Conservation (phyloP, 129 eudicot genomes). For the Rutidosis leptorrhynchoides region DNA sequence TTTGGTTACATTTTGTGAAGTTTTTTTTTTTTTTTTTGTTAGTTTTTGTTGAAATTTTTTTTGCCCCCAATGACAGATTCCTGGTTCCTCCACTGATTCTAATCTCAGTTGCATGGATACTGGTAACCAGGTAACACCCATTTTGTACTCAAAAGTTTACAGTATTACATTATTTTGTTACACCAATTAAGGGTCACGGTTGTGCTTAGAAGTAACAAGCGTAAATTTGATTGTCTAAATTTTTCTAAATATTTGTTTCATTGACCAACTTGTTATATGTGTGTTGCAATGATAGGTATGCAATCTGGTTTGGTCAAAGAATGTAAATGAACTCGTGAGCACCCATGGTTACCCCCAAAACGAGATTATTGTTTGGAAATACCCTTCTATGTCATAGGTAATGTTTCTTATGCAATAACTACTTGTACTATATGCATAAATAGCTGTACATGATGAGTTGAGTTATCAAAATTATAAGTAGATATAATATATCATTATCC, state of each 20-base stretch:
- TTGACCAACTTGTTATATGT: constrained; percentile 2
- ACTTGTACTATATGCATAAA: too few species aligned
- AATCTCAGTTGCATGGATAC: constrained; percentile 95
- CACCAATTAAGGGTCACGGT: not conserved
- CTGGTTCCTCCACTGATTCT: constrained; percentile 85
- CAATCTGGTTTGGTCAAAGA: constrained; percentile 97
- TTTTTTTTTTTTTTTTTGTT: too few species aligned
- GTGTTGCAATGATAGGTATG: constrained; percentile 77
- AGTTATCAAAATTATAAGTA: too few species aligned
- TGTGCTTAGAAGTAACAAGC: not conserved
- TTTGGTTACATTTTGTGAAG: too few species aligned
- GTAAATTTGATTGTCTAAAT: too few species aligned
- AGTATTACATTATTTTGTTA: not conserved
- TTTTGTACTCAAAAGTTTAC: not conserved
- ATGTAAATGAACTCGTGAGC: constrained; percentile 98
- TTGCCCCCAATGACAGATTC: constrained; percentile 83
- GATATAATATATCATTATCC: too few species aligned
- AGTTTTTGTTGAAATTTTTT: too few species aligned
- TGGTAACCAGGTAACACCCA: constrained; percentile 84
- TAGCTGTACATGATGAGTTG: too few species aligned
- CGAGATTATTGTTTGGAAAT: constrained; percentile 95
- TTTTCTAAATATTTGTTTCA: not conserved
- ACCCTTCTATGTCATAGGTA: constrained; percentile 99
- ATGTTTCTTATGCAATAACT: too few species aligned
- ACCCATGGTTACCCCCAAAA: constrained; percentile 99